Percentiles rank a stretch among this genome's conserved stretches.
These are phyloP conservation scores for Populus pruinosa DNA, from an alignment of 345 rosid species.

Conservation along the genomic window DNA sequence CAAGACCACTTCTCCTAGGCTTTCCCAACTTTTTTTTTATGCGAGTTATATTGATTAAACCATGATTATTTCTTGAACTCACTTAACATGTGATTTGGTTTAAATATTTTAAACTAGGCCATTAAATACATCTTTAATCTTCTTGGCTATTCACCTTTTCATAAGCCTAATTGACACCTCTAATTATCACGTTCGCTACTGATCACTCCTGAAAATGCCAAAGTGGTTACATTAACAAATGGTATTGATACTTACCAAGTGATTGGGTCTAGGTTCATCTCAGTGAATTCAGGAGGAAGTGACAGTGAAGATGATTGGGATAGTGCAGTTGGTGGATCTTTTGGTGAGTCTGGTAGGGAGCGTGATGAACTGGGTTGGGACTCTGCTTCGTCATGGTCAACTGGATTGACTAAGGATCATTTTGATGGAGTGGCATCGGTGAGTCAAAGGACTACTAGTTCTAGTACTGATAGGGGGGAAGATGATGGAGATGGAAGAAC, in stretches of 20 bases:
- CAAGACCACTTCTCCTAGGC: no score
- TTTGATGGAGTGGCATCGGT: conserved; percentile 60
- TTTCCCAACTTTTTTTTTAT: no score
- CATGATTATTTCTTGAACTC: no score
- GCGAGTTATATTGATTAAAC: no score
- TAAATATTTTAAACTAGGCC: no score
- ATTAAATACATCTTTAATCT: no score
- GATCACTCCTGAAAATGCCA: background rate
- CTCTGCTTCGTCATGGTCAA: conserved; percentile 76
- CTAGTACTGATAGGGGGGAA: conserved; percentile 15
- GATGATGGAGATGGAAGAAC: conserved; percentile 2
- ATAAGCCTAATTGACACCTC: no score
- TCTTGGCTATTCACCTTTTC: no score
- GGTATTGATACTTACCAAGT: conserved; percentile 12
- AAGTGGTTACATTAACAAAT: conserved; percentile 19
- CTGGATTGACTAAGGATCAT: conserved; percentile 85
- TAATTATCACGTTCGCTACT: no score
- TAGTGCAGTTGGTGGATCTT: conserved; percentile 35
- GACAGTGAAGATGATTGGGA: conserved; percentile 39
- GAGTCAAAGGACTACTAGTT: conserved; percentile 30
- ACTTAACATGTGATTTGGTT: no score
- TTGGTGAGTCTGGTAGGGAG: conserved; percentile 26
- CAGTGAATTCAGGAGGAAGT: conserved; percentile 36
- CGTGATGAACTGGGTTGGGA: conserved; percentile 67
- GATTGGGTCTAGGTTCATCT: conserved; percentile 32